Conservation (phyloP, 805 yeast genomes). For the Starmerella floricola region DNA sequence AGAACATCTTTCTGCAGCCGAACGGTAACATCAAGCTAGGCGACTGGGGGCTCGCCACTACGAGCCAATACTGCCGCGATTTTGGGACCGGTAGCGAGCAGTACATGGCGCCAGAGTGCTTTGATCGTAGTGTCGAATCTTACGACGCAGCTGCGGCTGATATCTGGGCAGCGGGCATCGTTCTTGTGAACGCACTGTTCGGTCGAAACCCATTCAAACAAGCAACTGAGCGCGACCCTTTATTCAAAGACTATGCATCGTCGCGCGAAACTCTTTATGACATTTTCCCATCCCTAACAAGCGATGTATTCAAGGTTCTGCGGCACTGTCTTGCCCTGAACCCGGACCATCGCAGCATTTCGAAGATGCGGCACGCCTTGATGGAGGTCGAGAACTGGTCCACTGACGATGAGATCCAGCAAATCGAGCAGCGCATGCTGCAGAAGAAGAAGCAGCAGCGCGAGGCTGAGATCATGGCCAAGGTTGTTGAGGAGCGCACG, state of each 20-base stretch:
- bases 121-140: conserved; percentile 39
- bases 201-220: conserved; percentile 77
- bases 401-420: conserved; percentile 60
- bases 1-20: conserved; percentile 62
- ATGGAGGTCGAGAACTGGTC: conserved; percentile 55
- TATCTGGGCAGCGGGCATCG: conserved; percentile 82
- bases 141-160: conserved; percentile 77
- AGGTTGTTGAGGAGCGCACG: conserved; percentile 3
- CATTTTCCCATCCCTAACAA: conserved; percentile 78
- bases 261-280: conserved; percentile 85
- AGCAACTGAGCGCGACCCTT: conserved; percentile 67
- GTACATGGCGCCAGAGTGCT: conserved; percentile 90
- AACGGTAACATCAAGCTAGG: conserved; percentile 53
- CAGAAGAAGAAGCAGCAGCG: not conserved
- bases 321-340: conserved; percentile 69
- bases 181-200: conserved; percentile 71
- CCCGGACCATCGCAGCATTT: conserved; percentile 69
- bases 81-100: conserved; percentile 83
- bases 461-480: not conserved
- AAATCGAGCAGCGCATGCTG: conserved; percentile 23
- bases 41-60: conserved; percentile 83
- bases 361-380: conserved; percentile 49
- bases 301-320: conserved; percentile 74
- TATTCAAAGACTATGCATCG: conserved; percentile 73
- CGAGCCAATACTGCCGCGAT: conserved; percentile 46